Base-by-base conservation (phyloP, 768 basidiomycete species). In the Leccinum barrowsii region DNA sequence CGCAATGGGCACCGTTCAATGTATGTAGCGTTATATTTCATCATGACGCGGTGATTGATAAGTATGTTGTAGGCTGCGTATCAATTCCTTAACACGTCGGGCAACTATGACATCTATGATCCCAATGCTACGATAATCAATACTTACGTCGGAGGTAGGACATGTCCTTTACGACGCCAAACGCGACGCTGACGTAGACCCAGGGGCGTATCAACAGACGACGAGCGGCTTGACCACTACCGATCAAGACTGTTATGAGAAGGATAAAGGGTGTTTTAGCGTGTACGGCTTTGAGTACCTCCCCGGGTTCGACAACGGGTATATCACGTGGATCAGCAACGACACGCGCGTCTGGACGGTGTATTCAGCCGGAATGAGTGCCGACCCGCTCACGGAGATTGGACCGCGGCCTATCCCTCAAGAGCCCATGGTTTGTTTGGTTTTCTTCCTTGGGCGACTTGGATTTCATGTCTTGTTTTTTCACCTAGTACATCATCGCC, bases 291-390 rank as follows among this genome's bases (percentile, higher is more conserved):
- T 82, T 55, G 83, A 85, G 67, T 85, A 83, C 62, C 70, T 70
- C 22, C 77, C 80, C 3, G 77, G 80, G 51, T 80, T 77, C 57
- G 80, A 82, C 59, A 68, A 76, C 57, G 77, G 69, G 15, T 90
- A 89, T 62, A 85, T 90, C 59, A 83, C 84, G 21, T 90, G 88
- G 88, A 80, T 90, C 55, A 85, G 78, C 65, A 73, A 85, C 53
- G 77, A 72, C 58, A 75, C 79, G 54, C 69, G 74, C 4, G 76
- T 82, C 7, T 88, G 86, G 87, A 86, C 85, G 7, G 58, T 88
- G 49, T 72, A 76, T 52, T 75, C 74, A 4, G 72, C 68, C 2
- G 83, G 80, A 11, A 58, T 89, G 49, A 84, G 69, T 1, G 67
- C 80, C 0, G 83, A 92, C 70, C 49, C 76, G 2, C 63, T 64